These are phyloP conservation scores for Protomyces pachydermus DNA, from an alignment of 1,139 yeast genomes.

Conservation along the genomic window DNA sequence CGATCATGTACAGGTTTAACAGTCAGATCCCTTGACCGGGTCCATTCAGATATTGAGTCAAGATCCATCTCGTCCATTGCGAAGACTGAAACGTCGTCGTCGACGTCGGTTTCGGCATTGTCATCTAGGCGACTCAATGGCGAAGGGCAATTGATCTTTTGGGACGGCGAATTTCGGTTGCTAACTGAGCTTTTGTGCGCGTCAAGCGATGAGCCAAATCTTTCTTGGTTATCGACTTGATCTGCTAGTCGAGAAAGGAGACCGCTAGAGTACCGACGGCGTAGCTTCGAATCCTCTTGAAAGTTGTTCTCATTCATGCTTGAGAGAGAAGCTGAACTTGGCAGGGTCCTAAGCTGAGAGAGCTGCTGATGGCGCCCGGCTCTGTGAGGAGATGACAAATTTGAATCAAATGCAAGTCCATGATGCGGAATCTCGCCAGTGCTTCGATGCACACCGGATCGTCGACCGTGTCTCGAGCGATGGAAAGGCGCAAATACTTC, in stretches of 20 bases:
- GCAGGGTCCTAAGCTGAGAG: conserved; percentile 1
- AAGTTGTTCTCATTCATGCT: neutral
- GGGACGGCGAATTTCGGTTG: neutral
- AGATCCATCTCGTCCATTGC: conserved; percentile 8
- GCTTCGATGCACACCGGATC: neutral
- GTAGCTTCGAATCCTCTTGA: neutral
- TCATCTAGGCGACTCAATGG: neutral
- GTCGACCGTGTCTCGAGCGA: conserved; percentile 9
- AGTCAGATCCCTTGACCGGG: no score
- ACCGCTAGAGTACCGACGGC: conserved; percentile 20
- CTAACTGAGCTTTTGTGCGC: neutral
- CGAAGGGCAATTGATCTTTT: neutral
- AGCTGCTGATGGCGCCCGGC: neutral
- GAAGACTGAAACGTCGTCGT: conserved; percentile 8
- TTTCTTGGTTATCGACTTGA: neutral
- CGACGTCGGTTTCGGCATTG: neutral
- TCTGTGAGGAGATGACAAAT: neutral
- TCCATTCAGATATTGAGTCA: neutral
- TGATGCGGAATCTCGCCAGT: neutral
- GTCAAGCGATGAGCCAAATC: conserved; percentile 14
- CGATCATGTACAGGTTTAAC: neutral
- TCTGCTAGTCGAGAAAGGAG: conserved; percentile 2
- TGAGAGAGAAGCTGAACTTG: conserved; percentile 11
- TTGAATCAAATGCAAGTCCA: neutral
- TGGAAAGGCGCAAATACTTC: conserved; percentile 61